Evolutionary conservation across 192 early-diverging fungal genomes (phyloP).

Genomic region (Lobosporangium transversale): DNA sequence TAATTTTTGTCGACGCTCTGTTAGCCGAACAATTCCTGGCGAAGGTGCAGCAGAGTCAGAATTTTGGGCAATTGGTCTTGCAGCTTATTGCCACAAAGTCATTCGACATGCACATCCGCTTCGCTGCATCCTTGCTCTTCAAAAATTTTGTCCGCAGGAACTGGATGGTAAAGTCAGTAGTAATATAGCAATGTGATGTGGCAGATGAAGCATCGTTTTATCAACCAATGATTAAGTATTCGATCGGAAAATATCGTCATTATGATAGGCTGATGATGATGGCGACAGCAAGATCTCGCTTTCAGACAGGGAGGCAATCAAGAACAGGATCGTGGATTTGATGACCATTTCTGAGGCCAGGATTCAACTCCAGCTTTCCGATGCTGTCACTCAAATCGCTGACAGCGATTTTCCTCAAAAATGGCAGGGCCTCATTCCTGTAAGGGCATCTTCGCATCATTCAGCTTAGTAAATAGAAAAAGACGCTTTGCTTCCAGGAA

Average conservation of each 20-base stretch:
- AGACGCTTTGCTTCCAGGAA: neutral
- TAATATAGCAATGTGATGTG: neutral
- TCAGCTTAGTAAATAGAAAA: neutral
- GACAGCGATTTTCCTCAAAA: conserved; percentile 91
- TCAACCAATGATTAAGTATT: too few relatives aligned
- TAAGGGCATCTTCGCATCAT: conserved; percentile 47
- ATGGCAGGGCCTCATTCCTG: conserved; percentile 84
- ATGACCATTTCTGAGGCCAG: conserved; percentile 85
- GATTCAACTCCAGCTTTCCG: conserved; percentile 90
- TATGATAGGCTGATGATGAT: conserved; percentile 61
- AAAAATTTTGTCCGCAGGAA: conserved; percentile 95
- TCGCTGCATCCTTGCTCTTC: conserved; percentile 89
- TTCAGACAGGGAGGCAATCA: conserved; percentile 77
- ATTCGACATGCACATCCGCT: conserved; percentile 71
- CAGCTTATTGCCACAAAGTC: conserved; percentile 74
- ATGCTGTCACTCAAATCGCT: conserved; percentile 94
- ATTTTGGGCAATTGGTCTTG: conserved; percentile 63
- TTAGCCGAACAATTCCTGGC: conserved; percentile 21
- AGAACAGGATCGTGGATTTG: conserved; percentile 81
- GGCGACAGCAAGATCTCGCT: conserved; percentile 61
- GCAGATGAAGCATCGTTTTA: too few relatives aligned
- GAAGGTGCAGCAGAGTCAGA: conserved; percentile 32
- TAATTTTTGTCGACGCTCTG: conserved; percentile 14
- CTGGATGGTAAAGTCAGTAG: conserved; percentile 67
- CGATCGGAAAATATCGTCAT: too few relatives aligned